These are phyloP conservation scores for Mortierella sp. DNA, from an alignment of 371 early-diverging fungal genomes.

Conservation along the genomic window DNA sequence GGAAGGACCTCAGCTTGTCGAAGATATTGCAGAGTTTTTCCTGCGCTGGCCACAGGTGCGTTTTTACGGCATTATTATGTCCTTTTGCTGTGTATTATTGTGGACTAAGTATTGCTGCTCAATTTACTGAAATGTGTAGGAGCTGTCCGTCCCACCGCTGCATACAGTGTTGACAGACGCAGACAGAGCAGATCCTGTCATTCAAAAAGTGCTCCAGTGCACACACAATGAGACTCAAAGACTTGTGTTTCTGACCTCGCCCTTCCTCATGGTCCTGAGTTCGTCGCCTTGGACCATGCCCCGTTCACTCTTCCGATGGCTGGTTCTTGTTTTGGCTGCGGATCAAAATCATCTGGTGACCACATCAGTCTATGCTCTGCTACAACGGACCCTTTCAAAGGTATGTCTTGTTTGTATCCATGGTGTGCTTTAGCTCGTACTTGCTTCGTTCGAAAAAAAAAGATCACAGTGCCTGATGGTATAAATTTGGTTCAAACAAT, in stretches of 20 bases:
- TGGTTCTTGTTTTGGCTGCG: constrained; percentile 27
- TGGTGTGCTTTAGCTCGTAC: background rate
- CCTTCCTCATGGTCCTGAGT: constrained; percentile 22
- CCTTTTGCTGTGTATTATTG: background rate
- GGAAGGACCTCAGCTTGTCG: constrained; percentile 9
- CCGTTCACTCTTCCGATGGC: constrained; percentile 39
- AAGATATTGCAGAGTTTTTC: constrained; percentile 46
- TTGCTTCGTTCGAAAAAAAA: too few relatives aligned
- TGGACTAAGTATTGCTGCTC: background rate
- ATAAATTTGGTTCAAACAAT: too few relatives aligned
- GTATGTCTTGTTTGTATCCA: constrained; percentile 1
- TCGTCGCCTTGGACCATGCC: constrained; percentile 46
- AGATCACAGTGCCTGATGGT: too few relatives aligned
- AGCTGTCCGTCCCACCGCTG: background rate
- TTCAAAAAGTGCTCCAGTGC: constrained; percentile 21
- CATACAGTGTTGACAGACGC: constrained; percentile 8
- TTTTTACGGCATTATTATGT: background rate
- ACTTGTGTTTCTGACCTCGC: constrained; percentile 23
- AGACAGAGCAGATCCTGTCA: constrained; percentile 16
- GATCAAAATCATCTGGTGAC: constrained; percentile 27
- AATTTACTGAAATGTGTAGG: background rate
- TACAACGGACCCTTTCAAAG: constrained; percentile 30
- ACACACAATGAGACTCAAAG: constrained; percentile 20
- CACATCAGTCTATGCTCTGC: constrained; percentile 16
- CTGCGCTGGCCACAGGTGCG: constrained; percentile 43